Base-by-base conservation (phyloP, 495 filamentous ascomycete species). In the Lasiosphaeris hirsuta region DNA sequence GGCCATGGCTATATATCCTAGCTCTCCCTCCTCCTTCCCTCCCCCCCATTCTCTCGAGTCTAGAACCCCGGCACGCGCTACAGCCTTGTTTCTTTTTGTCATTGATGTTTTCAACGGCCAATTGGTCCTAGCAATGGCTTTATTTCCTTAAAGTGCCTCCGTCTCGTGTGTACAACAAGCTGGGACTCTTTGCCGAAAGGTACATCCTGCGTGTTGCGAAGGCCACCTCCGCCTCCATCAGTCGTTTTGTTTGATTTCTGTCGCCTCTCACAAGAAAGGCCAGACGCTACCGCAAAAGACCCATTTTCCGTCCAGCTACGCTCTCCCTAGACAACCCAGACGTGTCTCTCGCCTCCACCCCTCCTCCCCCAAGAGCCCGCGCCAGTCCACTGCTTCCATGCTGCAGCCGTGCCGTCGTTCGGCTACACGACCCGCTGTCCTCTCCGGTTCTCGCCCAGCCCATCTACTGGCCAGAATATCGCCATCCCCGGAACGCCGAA, bases 1-100 rank as follows among this genome's bases (percentile, higher is more conserved):
- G 11, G 41, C 52, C 44, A 34, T 60, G 70, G 61, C 71, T 76
- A 75, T 75, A 75, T 76, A 76, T 72, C 71, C 68, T 66, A 67
- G 67, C 67, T 60, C 63, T 57, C 68, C 68, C 69, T 68, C 60
- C 63, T 57, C 68, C 68, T 68, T 68, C 69, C 71, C 63, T 46
- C 42, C 34, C 53, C 53, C 48, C 34, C 23, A 30, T 30, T 30
- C 23, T 30, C 23, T 37, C 63, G 64, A 69, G 69, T 70, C 74
- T 75, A 70, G 74, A 63, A 66, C 63, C 56, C 57, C 37, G 56
- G 58, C 51, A 65, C 64, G 58, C 62, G 41, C 64, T 63, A 64
- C 72, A 60, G 49, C 69, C 63, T 69, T 67, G 68, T 63, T 69
- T 69, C 60, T 61, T 63, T 65, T 69, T 62, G 61, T 72, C 48